Evolutionary conservation across 495 filamentous ascomycete genomes (phyloP).

Genomic region (Xylaria scruposa): DNA sequence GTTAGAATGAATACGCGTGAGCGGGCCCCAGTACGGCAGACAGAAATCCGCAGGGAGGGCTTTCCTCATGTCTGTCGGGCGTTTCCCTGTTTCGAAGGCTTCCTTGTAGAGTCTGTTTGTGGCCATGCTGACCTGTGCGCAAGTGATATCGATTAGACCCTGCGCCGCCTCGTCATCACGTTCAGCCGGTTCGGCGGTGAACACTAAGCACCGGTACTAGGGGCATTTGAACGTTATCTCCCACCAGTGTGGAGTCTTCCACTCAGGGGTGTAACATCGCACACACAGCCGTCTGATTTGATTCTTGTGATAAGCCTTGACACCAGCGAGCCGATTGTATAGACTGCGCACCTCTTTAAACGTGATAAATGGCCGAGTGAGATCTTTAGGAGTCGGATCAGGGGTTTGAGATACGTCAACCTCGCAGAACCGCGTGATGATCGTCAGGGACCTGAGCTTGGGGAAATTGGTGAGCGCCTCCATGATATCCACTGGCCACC

Average conservation of each 20-base stretch:
- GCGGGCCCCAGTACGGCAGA: neutral
- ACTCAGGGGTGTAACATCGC: neutral
- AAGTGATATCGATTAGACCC: neutral
- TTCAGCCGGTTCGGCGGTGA: neutral
- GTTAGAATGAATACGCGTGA: neutral
- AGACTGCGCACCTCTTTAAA: neutral
- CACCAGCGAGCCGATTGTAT: neutral
- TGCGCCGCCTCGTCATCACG: neutral
- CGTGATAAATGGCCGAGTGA: neutral
- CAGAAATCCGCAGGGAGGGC: neutral
- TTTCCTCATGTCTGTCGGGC: neutral
- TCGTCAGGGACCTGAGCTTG: neutral
- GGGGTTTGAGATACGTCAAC: rapidly evolving
- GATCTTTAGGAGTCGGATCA: neutral
- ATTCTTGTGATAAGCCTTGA: neutral
- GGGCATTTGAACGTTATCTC: neutral
- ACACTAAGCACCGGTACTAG: neutral
- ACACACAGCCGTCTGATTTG: neutral
- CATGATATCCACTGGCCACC: neutral
- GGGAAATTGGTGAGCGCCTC: neutral
- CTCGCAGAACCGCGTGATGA: neutral
- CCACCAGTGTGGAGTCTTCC: neutral
- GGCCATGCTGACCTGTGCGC: neutral
- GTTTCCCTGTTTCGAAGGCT: neutral
- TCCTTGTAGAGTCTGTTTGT: neutral